Conservation (phyloP, 1,284 basidiomycete species). For the Rhizoctonia solani region DNA sequence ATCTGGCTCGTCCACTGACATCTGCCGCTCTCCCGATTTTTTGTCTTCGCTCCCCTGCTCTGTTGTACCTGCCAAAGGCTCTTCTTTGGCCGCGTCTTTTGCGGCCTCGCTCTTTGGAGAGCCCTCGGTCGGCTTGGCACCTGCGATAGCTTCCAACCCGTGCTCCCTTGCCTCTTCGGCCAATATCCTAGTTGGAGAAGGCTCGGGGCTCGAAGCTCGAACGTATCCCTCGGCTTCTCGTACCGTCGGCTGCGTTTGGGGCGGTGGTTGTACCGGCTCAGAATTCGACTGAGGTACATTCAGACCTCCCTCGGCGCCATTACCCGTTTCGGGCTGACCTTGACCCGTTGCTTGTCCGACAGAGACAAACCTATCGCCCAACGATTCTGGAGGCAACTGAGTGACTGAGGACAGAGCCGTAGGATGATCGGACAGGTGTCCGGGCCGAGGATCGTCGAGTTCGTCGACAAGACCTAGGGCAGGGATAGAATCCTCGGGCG, state of each 20-base stretch:
- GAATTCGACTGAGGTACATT: background rate
- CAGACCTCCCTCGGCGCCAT: background rate
- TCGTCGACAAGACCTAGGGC: slow-evolving; percentile 75
- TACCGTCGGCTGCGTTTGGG: background rate
- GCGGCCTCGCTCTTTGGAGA: background rate
- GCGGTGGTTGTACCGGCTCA: background rate
- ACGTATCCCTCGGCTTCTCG: slow-evolving; percentile 36
- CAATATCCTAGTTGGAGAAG: slow-evolving; percentile 32
- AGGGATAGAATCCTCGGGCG: slow-evolving; percentile 35
- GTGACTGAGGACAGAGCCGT: slow-evolving; percentile 70
- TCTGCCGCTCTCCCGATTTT: slow-evolving; percentile 5
- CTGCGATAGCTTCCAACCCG: background rate
- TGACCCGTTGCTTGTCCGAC: background rate
- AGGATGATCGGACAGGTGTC: slow-evolving; percentile 78
- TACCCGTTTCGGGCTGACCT: background rate
- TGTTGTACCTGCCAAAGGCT: background rate
- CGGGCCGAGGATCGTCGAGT: slow-evolving; percentile 76
- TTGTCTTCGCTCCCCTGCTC: slow-evolving; percentile 26
- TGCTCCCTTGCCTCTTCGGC: slow-evolving; percentile 31
- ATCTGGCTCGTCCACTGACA: slow-evolving; percentile 36
- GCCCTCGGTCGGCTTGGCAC: background rate
- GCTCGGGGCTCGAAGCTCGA: slow-evolving; percentile 37
- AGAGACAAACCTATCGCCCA: slow-evolving; percentile 23
- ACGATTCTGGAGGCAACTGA: slow-evolving; percentile 10
- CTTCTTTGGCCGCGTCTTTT: background rate